Base-by-base conservation (phyloP, 2,329 filamentous ascomycete genomes). In the Metarhizium robertsii region DNA sequence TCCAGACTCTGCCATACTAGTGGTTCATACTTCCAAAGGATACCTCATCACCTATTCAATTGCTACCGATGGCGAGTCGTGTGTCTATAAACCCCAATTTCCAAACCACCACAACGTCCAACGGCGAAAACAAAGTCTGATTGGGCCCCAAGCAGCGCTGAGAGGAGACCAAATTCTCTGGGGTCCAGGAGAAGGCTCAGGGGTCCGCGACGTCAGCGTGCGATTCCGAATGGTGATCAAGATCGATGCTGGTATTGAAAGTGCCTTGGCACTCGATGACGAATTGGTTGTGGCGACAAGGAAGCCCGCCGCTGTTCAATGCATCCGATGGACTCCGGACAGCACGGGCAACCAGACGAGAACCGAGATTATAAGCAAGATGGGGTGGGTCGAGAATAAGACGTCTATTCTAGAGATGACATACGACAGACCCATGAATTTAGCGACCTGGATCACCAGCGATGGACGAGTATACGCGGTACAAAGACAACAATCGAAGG, bases 151-250 rank as follows among this genome's bases (percentile, higher is more conserved):
- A 14, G 73, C 79, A 4, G 76, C 79, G 38, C 69, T 75, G 8
- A 74, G 74, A 18, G 80, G 81, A 2, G 83, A 86, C 53, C 79
- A 84, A 61, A 82, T 87, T 52, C 68, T 87, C 13, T 83, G 87
- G 70, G 89, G 89, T 0, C 83, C 88, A 2, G 92, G 92, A 38
- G 94, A 96, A 69, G 88, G 88, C 10, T 80, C 80, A 51, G 90
- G 90, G 3, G 85, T 96, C 52, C 83, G 84, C 53, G 94, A 99
- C 71, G 84, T 95, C 55, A 95, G 87, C 64, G 80, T 99, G 51
- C 87, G 90, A 11, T 99, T 99, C 71, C 84, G 92, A 56, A 96
- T 96, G 88, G 92, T 96, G 14, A 97, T 99, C 66, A 95, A 95
- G 68, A 90, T 99, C 18, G 94, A 99, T 71, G 94, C 94, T 2